These are phyloP conservation scores for Phialophora chinensis DNA, from an alignment of 2,329 filamentous ascomycete genomes.

Conservation along the genomic window DNA sequence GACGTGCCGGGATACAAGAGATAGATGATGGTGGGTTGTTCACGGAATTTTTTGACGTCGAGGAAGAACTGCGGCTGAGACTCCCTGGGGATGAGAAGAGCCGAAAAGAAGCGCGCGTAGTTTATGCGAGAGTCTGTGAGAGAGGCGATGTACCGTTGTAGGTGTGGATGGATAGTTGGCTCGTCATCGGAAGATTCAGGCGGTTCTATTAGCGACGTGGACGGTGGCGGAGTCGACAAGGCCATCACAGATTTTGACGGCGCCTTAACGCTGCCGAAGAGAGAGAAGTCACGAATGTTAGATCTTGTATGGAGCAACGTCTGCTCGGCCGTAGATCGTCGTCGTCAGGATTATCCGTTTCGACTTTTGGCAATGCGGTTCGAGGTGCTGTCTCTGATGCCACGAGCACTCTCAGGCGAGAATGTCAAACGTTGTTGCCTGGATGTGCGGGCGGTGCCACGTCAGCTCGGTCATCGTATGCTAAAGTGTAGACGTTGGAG, in stretches of 20 bases:
- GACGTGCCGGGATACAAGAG: constrained; percentile 28
- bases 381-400: background rate
- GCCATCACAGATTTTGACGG: constrained; percentile 9
- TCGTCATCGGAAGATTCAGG: constrained; percentile 23
- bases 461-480: background rate
- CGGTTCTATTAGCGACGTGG: constrained; percentile 5
- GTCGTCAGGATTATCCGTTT: background rate
- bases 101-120: constrained; percentile 39
- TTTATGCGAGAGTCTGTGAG: constrained; percentile 33
- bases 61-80: constrained; percentile 35
- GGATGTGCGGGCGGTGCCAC: background rate
- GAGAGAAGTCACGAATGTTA: background rate
- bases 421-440: background rate
- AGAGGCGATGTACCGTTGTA: constrained; percentile 33
- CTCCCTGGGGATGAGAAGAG: constrained; percentile 34
- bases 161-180: constrained; percentile 26
- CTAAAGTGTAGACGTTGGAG: background rate
- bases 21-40: constrained; percentile 31
- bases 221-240: background rate
- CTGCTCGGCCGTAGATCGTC: background rate
- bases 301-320: background rate
- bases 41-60: constrained; percentile 38
- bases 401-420: background rate
- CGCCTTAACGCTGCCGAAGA: background rate
- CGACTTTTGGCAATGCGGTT: background rate